phyloP scores from a whole-genome alignment of 2,329 filamentous ascomycete genomes.

The Aulographum hederae region DNA sequence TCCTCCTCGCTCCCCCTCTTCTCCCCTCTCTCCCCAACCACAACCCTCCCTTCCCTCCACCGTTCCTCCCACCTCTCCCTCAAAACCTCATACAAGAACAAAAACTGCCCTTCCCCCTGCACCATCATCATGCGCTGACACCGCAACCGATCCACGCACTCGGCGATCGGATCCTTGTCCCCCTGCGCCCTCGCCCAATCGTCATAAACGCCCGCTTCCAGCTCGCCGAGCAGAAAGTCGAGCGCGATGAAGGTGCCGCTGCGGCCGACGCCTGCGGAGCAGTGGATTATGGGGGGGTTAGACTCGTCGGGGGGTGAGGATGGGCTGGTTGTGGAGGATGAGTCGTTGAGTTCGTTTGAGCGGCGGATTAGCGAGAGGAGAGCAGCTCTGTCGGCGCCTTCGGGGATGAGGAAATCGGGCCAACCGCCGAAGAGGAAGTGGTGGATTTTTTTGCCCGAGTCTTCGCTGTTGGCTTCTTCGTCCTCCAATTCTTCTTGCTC shows the following conservation, averaged over 20 bases:
- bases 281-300: conserved; percentile 55
- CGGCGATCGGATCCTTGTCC: conserved; percentile 50
- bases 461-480: conserved; percentile 10
- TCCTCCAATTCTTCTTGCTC: background rate
- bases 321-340: background rate
- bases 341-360: conserved; percentile 30
- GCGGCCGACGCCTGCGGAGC: conserved; percentile 79
- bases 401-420: conserved; percentile 79
- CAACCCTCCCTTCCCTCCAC: too few species aligned
- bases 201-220: conserved; percentile 54
- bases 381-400: conserved; percentile 44
- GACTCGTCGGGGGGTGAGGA: conserved; percentile 2
- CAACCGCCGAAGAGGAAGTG: conserved; percentile 76
- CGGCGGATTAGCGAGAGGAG: conserved; percentile 53
- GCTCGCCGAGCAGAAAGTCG: conserved; percentile 74
- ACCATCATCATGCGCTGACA: conserved; percentile 93
- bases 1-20: too few species aligned
- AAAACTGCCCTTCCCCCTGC: conserved; percentile 67
- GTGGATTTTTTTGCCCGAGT: conserved; percentile 3
- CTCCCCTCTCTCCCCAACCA: too few species aligned
- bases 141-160: conserved; percentile 62
- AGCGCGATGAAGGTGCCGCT: conserved; percentile 92
- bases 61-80: conserved; percentile 52
- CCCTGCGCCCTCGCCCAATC: conserved; percentile 17
- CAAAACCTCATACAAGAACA: conserved; percentile 78